Evolutionary conservation across 495 filamentous ascomycete genomes (phyloP).

Genomic region (Amphirosellinia nigrospora): DNA sequence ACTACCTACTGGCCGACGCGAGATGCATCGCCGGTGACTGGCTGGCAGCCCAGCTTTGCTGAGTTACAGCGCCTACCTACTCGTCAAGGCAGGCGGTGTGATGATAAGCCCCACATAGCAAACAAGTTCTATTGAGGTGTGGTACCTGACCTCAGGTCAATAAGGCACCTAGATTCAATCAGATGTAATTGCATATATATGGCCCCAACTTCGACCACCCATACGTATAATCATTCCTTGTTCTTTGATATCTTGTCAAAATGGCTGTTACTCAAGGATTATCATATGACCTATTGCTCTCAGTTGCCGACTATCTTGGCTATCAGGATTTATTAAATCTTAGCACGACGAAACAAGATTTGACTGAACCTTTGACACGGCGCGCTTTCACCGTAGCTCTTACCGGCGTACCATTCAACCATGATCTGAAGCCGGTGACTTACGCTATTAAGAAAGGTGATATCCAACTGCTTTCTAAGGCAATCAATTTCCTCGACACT

Average conservation of each 20-base stretch:
- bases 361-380: not conserved
- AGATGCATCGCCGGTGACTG: not conserved
- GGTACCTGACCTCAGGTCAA: no score
- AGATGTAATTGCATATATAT: not conserved
- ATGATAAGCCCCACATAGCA: not conserved
- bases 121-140: no score
- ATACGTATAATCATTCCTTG: not conserved
- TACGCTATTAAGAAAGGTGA: not conserved
- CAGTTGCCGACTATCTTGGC: not conserved
- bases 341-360: not conserved
- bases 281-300: not conserved
- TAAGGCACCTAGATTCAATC: no score
- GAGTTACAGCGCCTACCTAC: not conserved
- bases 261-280: not conserved
- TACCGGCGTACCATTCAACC: not conserved
- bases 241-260: not conserved
- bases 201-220: not conserved
- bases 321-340: not conserved
- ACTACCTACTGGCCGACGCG: not conserved
- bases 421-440: not conserved
- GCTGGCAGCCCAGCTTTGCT: not conserved
- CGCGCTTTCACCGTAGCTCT: constrained; percentile 3
- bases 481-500: not conserved
- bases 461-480: not conserved
- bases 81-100: not conserved